These are phyloP conservation scores for Didymella pomorum DNA, from an alignment of 2,329 filamentous ascomycete genomes.

Conservation along the genomic window DNA sequence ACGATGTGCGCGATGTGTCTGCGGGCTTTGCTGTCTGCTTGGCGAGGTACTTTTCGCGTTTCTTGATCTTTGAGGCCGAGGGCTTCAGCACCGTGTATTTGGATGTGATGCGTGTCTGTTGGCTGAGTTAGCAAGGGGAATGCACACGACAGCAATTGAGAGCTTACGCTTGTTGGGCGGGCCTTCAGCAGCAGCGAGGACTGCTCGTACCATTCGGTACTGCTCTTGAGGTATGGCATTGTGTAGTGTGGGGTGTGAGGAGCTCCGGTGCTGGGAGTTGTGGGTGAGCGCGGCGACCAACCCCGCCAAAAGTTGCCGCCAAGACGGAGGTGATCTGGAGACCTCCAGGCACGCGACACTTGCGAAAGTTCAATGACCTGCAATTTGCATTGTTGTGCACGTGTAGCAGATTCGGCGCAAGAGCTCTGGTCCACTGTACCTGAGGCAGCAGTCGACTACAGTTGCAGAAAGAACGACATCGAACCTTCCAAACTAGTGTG, in stretches of 20 bases:
- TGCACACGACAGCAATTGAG: conserved; percentile 17
- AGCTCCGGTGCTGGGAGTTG: conserved; percentile 22
- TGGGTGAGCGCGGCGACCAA: conserved; percentile 30
- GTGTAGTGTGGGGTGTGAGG: conserved; percentile 24
- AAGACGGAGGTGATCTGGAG: background rate
- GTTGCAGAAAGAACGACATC: conserved; percentile 17
- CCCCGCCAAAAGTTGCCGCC: conserved; percentile 1
- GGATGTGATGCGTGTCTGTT: conserved; percentile 86
- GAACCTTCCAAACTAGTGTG: conserved; percentile 19
- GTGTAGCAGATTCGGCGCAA: background rate
- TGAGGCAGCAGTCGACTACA: conserved; percentile 1
- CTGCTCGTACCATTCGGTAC: conserved; percentile 90
- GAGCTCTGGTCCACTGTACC: background rate
- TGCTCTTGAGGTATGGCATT: conserved; percentile 84
- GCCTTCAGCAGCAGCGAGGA: conserved; percentile 86
- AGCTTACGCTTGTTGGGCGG: conserved; percentile 78
- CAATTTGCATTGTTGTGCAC: background rate
- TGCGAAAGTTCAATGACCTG: background rate
- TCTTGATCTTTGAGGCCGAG: conserved; percentile 42
- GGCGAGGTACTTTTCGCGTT: conserved; percentile 44
- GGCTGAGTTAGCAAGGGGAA: conserved; percentile 17
- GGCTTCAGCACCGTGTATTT: conserved; percentile 78
- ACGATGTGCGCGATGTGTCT: conserved; percentile 36
- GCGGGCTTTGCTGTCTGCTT: conserved; percentile 41
- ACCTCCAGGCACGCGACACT: conserved; percentile 10